phyloP scores from a whole-genome alignment of 257 asterid genomes.

The Penstemon barbatus region DNA sequence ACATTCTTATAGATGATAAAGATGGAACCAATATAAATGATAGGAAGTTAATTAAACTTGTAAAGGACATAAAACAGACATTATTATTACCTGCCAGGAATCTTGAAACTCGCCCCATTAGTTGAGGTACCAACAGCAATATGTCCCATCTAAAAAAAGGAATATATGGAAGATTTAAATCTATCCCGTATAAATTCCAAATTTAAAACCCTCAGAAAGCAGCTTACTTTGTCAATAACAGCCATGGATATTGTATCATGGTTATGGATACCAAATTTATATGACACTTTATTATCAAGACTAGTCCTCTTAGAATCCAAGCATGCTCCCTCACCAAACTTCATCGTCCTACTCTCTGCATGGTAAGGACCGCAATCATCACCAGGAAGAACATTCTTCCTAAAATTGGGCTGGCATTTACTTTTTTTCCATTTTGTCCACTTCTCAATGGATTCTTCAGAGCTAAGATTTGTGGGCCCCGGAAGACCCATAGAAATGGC shows the following conservation, averaged over 20 bases:
- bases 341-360: slow-evolving; percentile 27
- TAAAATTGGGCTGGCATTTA: slow-evolving; percentile 83
- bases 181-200: slow-evolving; percentile 2
- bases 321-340: slow-evolving; percentile 36
- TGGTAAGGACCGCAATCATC: slow-evolving; percentile 85
- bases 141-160: slow-evolving; percentile 56
- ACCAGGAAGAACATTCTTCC: slow-evolving; percentile 67
- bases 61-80: neutral
- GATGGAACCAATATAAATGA: neutral
- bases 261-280: slow-evolving; percentile 49
- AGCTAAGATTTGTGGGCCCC: slow-evolving; percentile 87
- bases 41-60: neutral
- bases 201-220: slow-evolving; percentile 13
- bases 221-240: slow-evolving; percentile 77
- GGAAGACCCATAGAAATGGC: slow-evolving; percentile 96
- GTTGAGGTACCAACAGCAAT: slow-evolving; percentile 95
- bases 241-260: slow-evolving; percentile 99
- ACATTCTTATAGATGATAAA: neutral
- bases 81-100: slow-evolving; percentile 83
- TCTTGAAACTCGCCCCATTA: slow-evolving; percentile 91
- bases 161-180: slow-evolving; percentile 6
- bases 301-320: slow-evolving; percentile 26
- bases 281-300: slow-evolving; percentile 33
- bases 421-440: slow-evolving; percentile 75
- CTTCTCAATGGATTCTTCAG: slow-evolving; percentile 70